Conservation (phyloP, 1,284 basidiomycete species). For the Leccinum pseudoinsigne region DNA sequence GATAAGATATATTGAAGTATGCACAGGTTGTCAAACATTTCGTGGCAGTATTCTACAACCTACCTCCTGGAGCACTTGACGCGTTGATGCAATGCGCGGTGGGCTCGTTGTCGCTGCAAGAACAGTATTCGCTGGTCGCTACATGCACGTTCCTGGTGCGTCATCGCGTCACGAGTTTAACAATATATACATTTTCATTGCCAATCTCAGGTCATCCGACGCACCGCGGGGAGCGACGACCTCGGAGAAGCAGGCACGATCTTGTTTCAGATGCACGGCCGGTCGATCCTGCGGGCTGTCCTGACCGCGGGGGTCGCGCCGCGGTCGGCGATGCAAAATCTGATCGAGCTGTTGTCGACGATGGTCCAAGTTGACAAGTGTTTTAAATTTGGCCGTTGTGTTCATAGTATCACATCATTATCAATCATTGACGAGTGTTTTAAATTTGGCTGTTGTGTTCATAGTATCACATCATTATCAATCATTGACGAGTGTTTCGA, state of each 20-base stretch:
- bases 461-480: no score
- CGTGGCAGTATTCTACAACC: constrained; percentile 63
- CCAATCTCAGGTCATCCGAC: constrained; percentile 57
- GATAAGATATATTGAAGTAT: constrained; percentile 1
- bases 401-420: no score
- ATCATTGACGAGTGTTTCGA: no score
- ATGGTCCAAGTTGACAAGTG: constrained; percentile 44
- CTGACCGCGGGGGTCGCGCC: constrained; percentile 73
- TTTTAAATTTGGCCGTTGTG: constrained; percentile 36
- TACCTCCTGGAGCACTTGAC: constrained; percentile 68
- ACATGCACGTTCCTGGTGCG: constrained; percentile 81
- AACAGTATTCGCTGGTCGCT: constrained; percentile 83
- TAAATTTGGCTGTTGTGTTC: no score
- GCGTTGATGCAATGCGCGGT: constrained; percentile 74
- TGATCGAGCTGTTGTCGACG: constrained; percentile 76
- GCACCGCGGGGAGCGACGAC: constrained; percentile 54
- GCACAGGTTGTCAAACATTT: constrained; percentile 73
- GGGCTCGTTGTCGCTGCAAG: constrained; percentile 72
- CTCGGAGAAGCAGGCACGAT: constrained; percentile 48
- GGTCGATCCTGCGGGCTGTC: constrained; percentile 67
- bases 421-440: constrained; percentile 35
- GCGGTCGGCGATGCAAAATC: constrained; percentile 77
- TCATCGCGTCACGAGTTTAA: constrained; percentile 10
- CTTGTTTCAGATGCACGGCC: constrained; percentile 65
- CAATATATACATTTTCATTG: not conserved